Evolutionary conservation across 2,329 filamentous ascomycete genomes (phyloP).

Genomic region (Mycosphaerella arachidis): DNA sequence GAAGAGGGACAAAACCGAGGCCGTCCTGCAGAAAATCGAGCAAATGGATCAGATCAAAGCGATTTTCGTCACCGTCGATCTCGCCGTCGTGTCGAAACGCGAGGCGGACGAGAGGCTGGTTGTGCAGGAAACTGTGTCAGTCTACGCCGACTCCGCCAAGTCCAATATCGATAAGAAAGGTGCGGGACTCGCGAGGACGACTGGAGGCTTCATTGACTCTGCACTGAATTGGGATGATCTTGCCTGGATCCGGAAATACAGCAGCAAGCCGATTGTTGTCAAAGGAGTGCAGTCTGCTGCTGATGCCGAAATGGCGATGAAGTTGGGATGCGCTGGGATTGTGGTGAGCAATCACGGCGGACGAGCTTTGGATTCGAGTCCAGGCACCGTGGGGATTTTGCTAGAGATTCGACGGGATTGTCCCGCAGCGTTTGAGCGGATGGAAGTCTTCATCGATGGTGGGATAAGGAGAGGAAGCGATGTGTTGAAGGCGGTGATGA

Average conservation of each 20-base stretch:
- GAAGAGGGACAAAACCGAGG: constrained; percentile 50
- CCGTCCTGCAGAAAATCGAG: constrained; percentile 46
- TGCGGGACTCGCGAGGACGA: constrained; percentile 51
- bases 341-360: constrained; percentile 51
- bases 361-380: constrained; percentile 45
- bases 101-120: constrained; percentile 46
- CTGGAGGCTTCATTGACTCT: constrained; percentile 55
- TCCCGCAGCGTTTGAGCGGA: constrained; percentile 55
- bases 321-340: constrained; percentile 44
- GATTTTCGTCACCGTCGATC: constrained; percentile 57
- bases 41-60: constrained; percentile 46
- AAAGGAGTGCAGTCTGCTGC: constrained; percentile 42
- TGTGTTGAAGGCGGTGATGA: constrained; percentile 61
- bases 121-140: constrained; percentile 57
- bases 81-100: constrained; percentile 54
- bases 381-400: constrained; percentile 54
- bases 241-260: constrained; percentile 38
- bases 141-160: constrained; percentile 52
- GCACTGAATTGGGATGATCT: constrained; percentile 49
- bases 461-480: constrained; percentile 61
- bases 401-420: constrained; percentile 59
- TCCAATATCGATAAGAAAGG: constrained; percentile 52
- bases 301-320: constrained; percentile 41
- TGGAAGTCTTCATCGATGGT: constrained; percentile 63
- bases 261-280: constrained; percentile 51